Evolutionary conservation across 2,329 filamentous ascomycete genomes (phyloP).

Genomic region (Colletotrichum sp.): DNA sequence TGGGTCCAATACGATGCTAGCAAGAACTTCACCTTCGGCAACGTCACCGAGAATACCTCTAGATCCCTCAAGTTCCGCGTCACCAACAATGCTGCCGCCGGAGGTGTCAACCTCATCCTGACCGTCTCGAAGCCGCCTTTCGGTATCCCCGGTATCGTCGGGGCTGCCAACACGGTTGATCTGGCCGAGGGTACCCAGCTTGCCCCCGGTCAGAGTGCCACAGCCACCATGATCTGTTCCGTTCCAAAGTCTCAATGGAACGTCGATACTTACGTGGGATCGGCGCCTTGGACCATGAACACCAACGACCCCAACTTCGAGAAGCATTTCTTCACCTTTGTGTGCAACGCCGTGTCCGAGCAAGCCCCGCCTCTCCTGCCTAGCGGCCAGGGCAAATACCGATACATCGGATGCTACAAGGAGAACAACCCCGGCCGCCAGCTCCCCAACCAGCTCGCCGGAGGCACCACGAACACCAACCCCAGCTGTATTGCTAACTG

Average conservation of each 20-base stretch:
- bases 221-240: slow-evolving; percentile 58
- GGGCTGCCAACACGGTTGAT: slow-evolving; percentile 59
- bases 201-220: slow-evolving; percentile 52
- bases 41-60: slow-evolving; percentile 56
- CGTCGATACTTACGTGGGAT: slow-evolving; percentile 50
- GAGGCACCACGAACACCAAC: no score
- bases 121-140: slow-evolving; percentile 68
- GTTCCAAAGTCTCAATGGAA: slow-evolving; percentile 64
- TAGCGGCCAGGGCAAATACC: slow-evolving; percentile 51
- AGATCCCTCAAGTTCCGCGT: slow-evolving; percentile 54
- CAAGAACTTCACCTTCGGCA: slow-evolving; percentile 57
- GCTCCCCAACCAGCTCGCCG: slow-evolving; percentile 33
- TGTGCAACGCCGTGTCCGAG: slow-evolving; percentile 54
- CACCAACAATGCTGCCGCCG: slow-evolving; percentile 52
- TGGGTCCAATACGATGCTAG: slow-evolving; percentile 53
- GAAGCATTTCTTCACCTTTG: slow-evolving; percentile 58
- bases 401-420: slow-evolving; percentile 59
- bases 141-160: slow-evolving; percentile 57
- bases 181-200: slow-evolving; percentile 61
- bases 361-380: slow-evolving; percentile 54
- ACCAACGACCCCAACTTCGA: slow-evolving; percentile 56
- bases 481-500: slow-evolving; percentile 40
- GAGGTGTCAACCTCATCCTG: slow-evolving; percentile 53
- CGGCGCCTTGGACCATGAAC: slow-evolving; percentile 61
- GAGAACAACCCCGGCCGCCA: slow-evolving; percentile 62